These are phyloP conservation scores for Abortiporus biennis DNA, from an alignment of 1,284 basidiomycete genomes.

Conservation along the genomic window DNA sequence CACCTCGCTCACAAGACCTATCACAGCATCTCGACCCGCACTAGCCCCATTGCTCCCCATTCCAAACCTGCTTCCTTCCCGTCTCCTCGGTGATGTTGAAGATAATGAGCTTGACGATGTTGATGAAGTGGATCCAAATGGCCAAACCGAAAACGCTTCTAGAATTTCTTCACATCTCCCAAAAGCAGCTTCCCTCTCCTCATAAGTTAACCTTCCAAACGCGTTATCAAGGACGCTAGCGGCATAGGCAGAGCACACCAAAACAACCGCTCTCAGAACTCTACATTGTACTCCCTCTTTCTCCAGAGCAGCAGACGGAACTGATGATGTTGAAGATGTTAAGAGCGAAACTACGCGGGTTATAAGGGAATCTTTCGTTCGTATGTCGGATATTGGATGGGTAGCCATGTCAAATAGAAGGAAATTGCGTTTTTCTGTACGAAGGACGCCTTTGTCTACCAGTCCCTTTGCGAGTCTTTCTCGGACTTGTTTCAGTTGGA, in stretches of 20 bases:
- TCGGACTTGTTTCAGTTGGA: constrained; percentile 94
- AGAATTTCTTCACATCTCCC: constrained; percentile 88
- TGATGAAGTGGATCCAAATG: constrained; percentile 57
- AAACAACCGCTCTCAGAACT: constrained; percentile 72
- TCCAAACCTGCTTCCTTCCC: constrained; percentile 44
- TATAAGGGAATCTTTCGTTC: constrained; percentile 83
- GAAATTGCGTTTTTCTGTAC: constrained; percentile 96
- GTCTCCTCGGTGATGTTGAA: constrained; percentile 25
- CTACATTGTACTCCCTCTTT: constrained; percentile 78
- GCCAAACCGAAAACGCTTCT: constrained; percentile 86
- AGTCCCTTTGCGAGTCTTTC: constrained; percentile 96
- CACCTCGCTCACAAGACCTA: constrained; percentile 77
- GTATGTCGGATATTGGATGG: constrained; percentile 88
- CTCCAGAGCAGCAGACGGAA: constrained; percentile 69
- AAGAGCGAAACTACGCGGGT: constrained; percentile 72
- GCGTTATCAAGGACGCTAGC: constrained; percentile 95
- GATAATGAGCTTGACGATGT: constrained; percentile 19
- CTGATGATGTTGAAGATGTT: constrained; percentile 78
- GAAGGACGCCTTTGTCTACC: constrained; percentile 95
- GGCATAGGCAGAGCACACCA: constrained; percentile 86
- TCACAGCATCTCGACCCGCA: constrained; percentile 64
- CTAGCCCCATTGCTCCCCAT: constrained; percentile 42
- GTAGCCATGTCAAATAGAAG: constrained; percentile 98
- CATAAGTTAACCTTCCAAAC: constrained; percentile 80
- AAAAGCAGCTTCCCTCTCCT: constrained; percentile 88